Evolutionary conservation across 371 early-diverging fungal species (phyloP).

Genomic region (Chytridium lagenaria): DNA sequence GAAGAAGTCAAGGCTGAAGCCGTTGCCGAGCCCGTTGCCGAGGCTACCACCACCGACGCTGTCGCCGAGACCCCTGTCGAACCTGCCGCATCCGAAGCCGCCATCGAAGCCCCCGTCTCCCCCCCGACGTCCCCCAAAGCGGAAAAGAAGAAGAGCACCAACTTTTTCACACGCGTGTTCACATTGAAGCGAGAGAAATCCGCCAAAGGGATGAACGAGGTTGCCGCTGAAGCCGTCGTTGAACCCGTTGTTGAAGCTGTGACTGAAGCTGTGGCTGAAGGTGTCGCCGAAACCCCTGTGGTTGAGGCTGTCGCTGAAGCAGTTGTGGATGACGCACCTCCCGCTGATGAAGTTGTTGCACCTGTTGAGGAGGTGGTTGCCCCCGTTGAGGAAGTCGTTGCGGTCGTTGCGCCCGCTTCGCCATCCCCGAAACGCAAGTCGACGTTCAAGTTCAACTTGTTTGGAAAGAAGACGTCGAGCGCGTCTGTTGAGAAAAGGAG

Average conservation of each 20-base stretch:
- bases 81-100: background rate
- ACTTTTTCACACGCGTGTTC: constrained; percentile 8
- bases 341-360: background rate
- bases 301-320: background rate
- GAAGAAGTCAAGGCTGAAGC: background rate
- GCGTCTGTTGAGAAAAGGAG: constrained; percentile 3
- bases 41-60: background rate
- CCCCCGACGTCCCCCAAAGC: background rate
- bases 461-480: constrained; percentile 17
- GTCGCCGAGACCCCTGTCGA: background rate
- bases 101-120: constrained; percentile 1
- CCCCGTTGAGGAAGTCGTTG: background rate
- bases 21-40: background rate
- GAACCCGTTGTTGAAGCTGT: background rate
- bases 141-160: constrained; percentile 5
- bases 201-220: background rate
- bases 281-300: background rate
- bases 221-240: constrained; percentile 1
- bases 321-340: background rate
- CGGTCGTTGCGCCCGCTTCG: background rate
- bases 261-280: background rate
- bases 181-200: background rate
- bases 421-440: background rate
- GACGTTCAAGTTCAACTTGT: constrained; percentile 20
- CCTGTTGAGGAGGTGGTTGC: background rate